These are phyloP conservation scores for Pisolithus tinctorius DNA, from an alignment of 768 basidiomycete species.

Conservation along the genomic window DNA sequence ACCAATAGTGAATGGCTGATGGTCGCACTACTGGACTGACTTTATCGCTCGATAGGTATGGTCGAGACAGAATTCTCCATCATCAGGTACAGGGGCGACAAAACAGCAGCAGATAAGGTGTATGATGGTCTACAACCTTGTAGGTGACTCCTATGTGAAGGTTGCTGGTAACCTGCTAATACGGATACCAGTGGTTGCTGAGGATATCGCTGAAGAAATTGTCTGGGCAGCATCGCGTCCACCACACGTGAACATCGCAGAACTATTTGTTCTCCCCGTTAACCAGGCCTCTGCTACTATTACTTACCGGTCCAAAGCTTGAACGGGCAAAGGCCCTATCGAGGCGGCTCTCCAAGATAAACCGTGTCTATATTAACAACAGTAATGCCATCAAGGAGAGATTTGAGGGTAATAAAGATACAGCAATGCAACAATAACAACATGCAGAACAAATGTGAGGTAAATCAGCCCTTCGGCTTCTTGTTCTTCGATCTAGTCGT, in stretches of 20 bases:
- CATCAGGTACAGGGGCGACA: slow-evolving; percentile 84
- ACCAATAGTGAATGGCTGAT: not conserved
- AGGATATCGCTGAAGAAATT: slow-evolving; percentile 96
- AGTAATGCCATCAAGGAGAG: not conserved
- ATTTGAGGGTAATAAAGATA: slow-evolving; percentile 23
- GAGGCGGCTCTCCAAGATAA: not conserved
- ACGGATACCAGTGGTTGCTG: slow-evolving; percentile 52
- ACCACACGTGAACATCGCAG: slow-evolving; percentile 86
- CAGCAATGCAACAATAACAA: slow-evolving; percentile 21
- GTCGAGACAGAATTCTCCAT: slow-evolving; percentile 92
- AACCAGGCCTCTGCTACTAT: slow-evolving; percentile 71
- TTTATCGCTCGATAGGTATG: slow-evolving; percentile 45
- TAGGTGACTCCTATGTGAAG: slow-evolving; percentile 33
- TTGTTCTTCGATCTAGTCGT: slow-evolving; percentile 53
- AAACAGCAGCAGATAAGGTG: slow-evolving; percentile 75
- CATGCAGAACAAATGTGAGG: slow-evolving; percentile 7
- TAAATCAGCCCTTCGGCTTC: slow-evolving; percentile 34
- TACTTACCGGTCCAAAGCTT: slow-evolving; percentile 40
- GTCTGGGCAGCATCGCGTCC: slow-evolving; percentile 94
- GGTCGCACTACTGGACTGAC: not conserved
- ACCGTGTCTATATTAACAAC: not conserved
- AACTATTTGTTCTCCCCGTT: slow-evolving; percentile 69
- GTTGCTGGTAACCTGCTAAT: slow-evolving; percentile 4
- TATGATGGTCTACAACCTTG: slow-evolving; percentile 85
- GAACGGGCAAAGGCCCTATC: not conserved